A percentile compares a stretch with the other conserved stretches of the same genome.
phyloP scores from a whole-genome alignment of 306 rosid genomes.

The Fragaria vesca region DNA sequence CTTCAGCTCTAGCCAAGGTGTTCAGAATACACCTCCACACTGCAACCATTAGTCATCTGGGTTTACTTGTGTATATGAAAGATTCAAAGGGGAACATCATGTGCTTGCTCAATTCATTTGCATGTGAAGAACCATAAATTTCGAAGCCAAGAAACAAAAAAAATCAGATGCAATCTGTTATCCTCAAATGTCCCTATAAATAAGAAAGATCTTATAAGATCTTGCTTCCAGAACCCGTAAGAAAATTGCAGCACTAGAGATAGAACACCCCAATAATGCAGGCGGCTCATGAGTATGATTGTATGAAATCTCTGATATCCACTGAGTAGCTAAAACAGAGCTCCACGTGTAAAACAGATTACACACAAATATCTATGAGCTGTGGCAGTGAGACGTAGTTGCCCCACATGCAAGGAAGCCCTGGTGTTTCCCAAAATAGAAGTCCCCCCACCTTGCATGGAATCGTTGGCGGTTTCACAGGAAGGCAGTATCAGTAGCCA shows the following conservation, averaged over 20 bases:
- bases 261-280: neutral
- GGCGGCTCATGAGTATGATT: neutral
- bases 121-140: neutral
- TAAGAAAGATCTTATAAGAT: neutral
- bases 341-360: neutral
- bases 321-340: neutral
- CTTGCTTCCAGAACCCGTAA: neutral
- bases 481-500: neutral
- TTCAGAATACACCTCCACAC: neutral
- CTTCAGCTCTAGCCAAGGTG: neutral
- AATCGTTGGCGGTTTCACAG: neutral
- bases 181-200: neutral
- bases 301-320: neutral
- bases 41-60: neutral
- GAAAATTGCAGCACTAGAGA: neutral
- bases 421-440: neutral
- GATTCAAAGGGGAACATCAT: neutral
- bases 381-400: neutral
- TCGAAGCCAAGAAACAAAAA: neutral
- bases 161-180: neutral
- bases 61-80: neutral
- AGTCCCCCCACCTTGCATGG: neutral
- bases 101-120: neutral
- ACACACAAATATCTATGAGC: neutral
- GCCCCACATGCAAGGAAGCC: neutral